Conservation (phyloP, 169 alveolate genomes). For the Sarcocystis neurona region DNA sequence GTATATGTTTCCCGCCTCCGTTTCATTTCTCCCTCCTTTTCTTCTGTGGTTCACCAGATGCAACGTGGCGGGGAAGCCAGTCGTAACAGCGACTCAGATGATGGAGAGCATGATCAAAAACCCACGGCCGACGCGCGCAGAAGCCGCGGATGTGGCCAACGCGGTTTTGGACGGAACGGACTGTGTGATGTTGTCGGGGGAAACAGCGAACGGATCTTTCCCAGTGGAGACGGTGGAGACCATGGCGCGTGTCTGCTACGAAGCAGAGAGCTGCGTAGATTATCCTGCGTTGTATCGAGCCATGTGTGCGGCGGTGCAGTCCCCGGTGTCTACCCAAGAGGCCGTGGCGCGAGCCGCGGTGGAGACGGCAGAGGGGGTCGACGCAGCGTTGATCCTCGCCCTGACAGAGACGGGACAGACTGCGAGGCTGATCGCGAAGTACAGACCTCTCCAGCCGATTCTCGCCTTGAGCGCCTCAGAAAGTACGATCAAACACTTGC, state of each 20-base stretch:
- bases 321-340: conserved; percentile 70
- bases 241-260: conserved; percentile 86
- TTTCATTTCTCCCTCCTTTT: conserved; percentile 8
- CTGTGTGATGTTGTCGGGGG: conserved; percentile 94
- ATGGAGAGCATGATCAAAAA: conserved; percentile 95
- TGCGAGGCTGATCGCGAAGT: conserved; percentile 95
- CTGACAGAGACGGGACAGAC: conserved; percentile 96
- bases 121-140: conserved; percentile 99
- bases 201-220: conserved; percentile 89
- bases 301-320: conserved; percentile 53
- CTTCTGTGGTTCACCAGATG: conserved; percentile 70
- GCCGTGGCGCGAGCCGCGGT: conserved; percentile 78
- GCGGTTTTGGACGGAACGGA: conserved; percentile 99
- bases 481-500: conserved; percentile 90
- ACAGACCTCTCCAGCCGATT: conserved; percentile 93
- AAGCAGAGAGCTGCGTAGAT: conserved; percentile 87
- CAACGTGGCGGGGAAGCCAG: conserved; percentile 95
- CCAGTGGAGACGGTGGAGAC: conserved; percentile 83
- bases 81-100: conserved; percentile 99
- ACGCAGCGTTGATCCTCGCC: conserved; percentile 90
- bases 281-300: conserved; percentile 70
- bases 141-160: conserved; percentile 98
- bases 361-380: conserved; percentile 72
- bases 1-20: conserved; percentile 17
- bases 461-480: conserved; percentile 89